Evolutionary conservation across 2,329 filamentous ascomycete species (phyloP), one percentile per base, ranked within the genome.

Genomic region (Tolypocladium inflatum): DNA sequence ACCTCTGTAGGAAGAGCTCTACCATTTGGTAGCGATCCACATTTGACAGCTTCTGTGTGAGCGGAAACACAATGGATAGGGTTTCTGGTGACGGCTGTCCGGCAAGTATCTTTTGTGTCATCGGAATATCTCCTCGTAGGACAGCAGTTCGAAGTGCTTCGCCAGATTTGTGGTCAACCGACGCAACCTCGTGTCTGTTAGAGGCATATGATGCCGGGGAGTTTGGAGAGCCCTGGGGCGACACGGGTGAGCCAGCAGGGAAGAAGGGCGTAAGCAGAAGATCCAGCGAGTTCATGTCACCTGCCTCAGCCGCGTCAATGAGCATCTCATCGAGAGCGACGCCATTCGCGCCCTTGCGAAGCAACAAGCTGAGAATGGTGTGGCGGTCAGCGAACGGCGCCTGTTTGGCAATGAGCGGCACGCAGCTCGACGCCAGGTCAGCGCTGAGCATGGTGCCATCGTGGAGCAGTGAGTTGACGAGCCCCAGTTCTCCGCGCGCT

Each of bases 301-400:
- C 76, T 5, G 73, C 72, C 58, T 80, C 74, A 4, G 74, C 76
- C 1, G 78, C 78, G 45, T 79, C 74, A 13, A 84, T 71, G 33
- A 85, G 68, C 30, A 76, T 77, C 35, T 84, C 77, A 56, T 80
- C 70, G 19, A 85, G 64, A 0, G 73, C 66, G 0, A 63, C 56
- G 0, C 81, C 82, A 4, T 67, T 70, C 1, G 82, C 82, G 0
- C 82, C 82, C 61, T 78, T 79, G 15, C 70, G 73, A 19, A 85
- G 66, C 2, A 85, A 68, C 0, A 78, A 64, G 33, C 67, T 71
- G 0, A 85, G 68, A 0, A 83, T 61, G 0, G 70, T 63, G 30
- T 75, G 68, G 1, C 81, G 75, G 8, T 77, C 74, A 50, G 80
- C 78, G 23, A 73, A 70, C 1, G 71, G 63, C 21, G 77, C 70